phyloP scores from a whole-genome alignment of 1,284 basidiomycete genomes.

The Thelephora terrestris region DNA sequence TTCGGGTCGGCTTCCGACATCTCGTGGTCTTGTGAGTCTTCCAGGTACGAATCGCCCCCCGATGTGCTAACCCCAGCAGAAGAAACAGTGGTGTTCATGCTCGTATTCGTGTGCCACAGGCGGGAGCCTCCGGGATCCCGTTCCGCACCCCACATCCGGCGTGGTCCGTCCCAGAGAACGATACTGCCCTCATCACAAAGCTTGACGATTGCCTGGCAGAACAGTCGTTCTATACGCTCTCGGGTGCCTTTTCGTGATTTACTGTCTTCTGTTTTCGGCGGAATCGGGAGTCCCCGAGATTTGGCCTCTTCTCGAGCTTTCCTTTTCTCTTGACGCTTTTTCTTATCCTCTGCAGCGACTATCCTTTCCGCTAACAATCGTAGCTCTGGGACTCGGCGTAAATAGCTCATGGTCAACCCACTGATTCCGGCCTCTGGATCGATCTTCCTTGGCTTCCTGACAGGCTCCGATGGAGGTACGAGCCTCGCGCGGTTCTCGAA shows the following conservation, averaged over 20 bases:
- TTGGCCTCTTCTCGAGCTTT: constrained; percentile 21
- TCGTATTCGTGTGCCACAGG: constrained; percentile 34
- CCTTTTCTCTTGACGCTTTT: constrained; percentile 34
- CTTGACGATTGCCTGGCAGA: constrained; percentile 48
- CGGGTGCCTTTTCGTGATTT: not conserved
- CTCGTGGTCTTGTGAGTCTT: constrained; percentile 31
- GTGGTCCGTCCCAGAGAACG: constrained; percentile 53
- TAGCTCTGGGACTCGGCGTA: constrained; percentile 65
- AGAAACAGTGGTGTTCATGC: constrained; percentile 18
- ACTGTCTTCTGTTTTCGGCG: not conserved
- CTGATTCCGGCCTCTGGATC: constrained; percentile 12
- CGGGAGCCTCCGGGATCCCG: constrained; percentile 13
- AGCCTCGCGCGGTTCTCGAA: not conserved
- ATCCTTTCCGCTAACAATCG: constrained; percentile 49
- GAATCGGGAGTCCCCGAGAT: not conserved
- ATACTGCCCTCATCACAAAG: constrained; percentile 58
- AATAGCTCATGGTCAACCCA: constrained; percentile 61
- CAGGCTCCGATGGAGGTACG: not conserved
- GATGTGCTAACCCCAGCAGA: constrained; percentile 10
- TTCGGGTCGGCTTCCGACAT: constrained; percentile 48
- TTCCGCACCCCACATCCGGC: not conserved
- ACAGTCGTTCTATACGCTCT: constrained; percentile 45
- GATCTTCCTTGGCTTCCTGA: not conserved
- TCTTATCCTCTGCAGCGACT: constrained; percentile 44
- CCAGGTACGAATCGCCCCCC: constrained; percentile 12